These are phyloP conservation scores for Gentiana dahurica DNA, from an alignment of 257 asterid species.

Conservation along the genomic window DNA sequence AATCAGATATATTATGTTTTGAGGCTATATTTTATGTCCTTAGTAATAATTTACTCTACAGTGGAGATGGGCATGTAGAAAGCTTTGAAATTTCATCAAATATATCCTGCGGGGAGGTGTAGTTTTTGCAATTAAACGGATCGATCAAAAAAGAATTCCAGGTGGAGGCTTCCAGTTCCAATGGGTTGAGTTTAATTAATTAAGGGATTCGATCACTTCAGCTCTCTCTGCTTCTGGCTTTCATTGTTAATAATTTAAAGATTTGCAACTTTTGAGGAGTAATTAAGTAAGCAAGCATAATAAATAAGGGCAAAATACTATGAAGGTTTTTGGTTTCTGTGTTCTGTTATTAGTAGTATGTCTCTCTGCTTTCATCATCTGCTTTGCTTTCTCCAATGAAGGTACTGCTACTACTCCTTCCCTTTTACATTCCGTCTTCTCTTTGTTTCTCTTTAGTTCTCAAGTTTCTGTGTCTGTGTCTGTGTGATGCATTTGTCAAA, in stretches of 20 bases:
- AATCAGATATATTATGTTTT: no score
- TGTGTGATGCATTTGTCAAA: no score
- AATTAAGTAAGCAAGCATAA: background rate
- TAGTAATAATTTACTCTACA: no score
- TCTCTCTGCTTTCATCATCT: constrained; percentile 9
- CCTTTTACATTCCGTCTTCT: constrained; percentile 15
- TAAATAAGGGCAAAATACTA: constrained; percentile 4
- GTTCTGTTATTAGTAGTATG: constrained; percentile 27
- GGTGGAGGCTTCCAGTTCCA: background rate
- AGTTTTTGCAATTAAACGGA: no score
- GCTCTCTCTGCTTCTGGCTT: background rate
- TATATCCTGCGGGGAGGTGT: no score
- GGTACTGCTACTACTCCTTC: constrained; percentile 18
- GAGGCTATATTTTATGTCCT: no score
- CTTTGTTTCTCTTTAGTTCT: background rate
- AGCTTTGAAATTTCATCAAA: no score
- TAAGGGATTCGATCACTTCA: constrained; percentile 1
- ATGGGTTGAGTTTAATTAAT: constrained; percentile 21
- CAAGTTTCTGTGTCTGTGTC: no score
- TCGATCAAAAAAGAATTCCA: no score
- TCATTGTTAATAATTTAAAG: background rate
- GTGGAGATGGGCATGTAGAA: no score
- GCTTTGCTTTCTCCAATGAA: constrained; percentile 21
- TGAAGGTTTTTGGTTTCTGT: constrained; percentile 41
- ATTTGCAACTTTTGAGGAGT: background rate